These are phyloP conservation scores for Dipsacomyces acuminosporus DNA, from an alignment of 371 early-diverging fungal species.

Conservation along the genomic window DNA sequence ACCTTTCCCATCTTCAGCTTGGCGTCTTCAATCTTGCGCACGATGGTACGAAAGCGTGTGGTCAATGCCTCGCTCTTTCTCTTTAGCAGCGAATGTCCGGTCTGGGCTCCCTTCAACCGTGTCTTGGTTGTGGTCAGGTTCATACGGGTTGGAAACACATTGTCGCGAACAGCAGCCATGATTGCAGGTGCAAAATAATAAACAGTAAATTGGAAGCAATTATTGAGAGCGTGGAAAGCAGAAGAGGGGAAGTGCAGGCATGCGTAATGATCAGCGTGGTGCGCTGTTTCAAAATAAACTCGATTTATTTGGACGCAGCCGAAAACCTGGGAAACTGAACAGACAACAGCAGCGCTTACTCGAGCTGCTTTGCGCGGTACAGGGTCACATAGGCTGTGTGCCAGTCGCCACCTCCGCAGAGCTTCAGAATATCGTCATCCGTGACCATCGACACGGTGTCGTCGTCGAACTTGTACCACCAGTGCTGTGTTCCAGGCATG, in stretches of 20 bases:
- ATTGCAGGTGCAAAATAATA: neutral
- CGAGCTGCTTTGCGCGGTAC: conserved; percentile 61
- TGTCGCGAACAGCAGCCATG: conserved; percentile 44
- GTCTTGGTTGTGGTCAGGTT: conserved; percentile 91
- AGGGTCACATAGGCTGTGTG: conserved; percentile 78
- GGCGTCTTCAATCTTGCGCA: conserved; percentile 93
- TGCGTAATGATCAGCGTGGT: too few relatives aligned
- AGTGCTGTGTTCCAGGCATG: conserved; percentile 49
- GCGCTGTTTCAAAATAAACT: too few relatives aligned
- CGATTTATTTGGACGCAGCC: too few relatives aligned
- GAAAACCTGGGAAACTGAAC: too few relatives aligned
- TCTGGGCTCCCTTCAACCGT: conserved; percentile 96
- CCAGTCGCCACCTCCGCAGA: conserved; percentile 92
- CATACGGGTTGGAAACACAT: conserved; percentile 52
- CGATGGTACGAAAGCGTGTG: conserved; percentile 90
- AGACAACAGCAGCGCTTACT: conserved; percentile 6
- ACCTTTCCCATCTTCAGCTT: conserved; percentile 93
- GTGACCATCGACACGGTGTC: conserved; percentile 84
- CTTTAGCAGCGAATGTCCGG: conserved; percentile 96
- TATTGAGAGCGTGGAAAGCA: too few relatives aligned
- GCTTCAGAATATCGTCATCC: conserved; percentile 80
- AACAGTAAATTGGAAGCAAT: neutral
- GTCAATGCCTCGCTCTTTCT: conserved; percentile 98
- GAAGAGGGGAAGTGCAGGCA: too few relatives aligned
- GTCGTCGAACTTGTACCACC: conserved; percentile 94